phyloP scores from a whole-genome alignment of 2,329 filamentous ascomycete genomes.

The Thielaviopsis musarum region DNA sequence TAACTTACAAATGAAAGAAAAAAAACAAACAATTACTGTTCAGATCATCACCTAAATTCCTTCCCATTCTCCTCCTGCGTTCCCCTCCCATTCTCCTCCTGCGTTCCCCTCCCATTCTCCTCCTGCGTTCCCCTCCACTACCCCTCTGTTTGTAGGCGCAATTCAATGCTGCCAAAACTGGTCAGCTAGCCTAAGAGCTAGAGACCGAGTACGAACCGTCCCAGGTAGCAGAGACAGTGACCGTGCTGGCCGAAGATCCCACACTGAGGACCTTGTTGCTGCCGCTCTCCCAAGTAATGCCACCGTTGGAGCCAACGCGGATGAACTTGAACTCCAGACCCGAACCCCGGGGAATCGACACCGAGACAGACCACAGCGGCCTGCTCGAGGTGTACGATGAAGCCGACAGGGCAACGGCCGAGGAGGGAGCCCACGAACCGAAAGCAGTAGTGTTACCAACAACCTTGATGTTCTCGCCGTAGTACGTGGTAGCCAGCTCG shows the following conservation, averaged over 20 bases:
- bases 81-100: background rate
- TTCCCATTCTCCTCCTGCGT: background rate
- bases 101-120: background rate
- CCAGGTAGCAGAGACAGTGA: conserved; percentile 20
- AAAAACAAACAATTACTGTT: no score
- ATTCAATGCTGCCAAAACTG: background rate
- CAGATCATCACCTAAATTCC: background rate
- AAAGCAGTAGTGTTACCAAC: conserved; percentile 41
- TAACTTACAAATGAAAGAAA: no score
- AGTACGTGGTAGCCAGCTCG: conserved; percentile 36
- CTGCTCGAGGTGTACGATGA: conserved; percentile 39
- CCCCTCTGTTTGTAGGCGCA: background rate
- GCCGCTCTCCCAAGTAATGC: conserved; percentile 47
- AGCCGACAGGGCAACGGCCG: conserved; percentile 40
- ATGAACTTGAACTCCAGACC: conserved; percentile 54
- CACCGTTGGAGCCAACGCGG: conserved; percentile 35
- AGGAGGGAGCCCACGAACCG: conserved; percentile 42
- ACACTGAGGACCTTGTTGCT: conserved; percentile 29
- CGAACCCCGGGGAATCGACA: conserved; percentile 38
- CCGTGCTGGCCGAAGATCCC: conserved; percentile 16
- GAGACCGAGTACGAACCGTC: conserved; percentile 14
- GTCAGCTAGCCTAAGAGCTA: background rate
- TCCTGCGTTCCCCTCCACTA: background rate
- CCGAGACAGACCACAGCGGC: conserved; percentile 42
- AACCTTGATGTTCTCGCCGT: conserved; percentile 49